phyloP scores from a whole-genome alignment of 345 rosid species.

The Lumnitzera littorea region DNA sequence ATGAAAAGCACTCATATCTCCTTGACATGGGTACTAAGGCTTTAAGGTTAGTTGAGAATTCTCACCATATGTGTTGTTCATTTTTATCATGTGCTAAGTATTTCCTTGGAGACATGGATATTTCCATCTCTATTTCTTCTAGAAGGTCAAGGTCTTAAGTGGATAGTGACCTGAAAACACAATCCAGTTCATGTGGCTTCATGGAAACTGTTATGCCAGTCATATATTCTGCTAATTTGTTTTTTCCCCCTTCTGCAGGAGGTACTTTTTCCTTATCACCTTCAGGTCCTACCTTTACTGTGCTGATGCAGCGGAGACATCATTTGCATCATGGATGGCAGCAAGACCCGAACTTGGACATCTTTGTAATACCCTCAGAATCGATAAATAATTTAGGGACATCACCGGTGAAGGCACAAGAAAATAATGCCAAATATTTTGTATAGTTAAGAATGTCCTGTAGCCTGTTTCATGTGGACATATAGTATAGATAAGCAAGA shows the following conservation, averaged over 20 bases:
- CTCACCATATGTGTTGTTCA: too few relatives aligned
- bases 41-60: constrained; percentile 46
- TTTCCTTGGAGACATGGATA: too few relatives aligned
- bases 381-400: constrained; percentile 42
- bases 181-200: not conserved
- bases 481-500: too few relatives aligned
- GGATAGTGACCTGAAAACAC: too few relatives aligned
- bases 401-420: too few relatives aligned
- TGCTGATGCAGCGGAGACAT: constrained; percentile 44
- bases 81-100: too few relatives aligned
- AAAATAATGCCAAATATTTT: not conserved
- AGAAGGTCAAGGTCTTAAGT: too few relatives aligned
- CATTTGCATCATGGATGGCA: constrained; percentile 67
- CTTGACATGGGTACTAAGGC: constrained; percentile 86
- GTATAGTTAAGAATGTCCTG: constrained; percentile 1
- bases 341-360: constrained; percentile 91
- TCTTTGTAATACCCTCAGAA: constrained; percentile 79
- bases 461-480: not conserved
- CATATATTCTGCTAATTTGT: not conserved
- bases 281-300: constrained; percentile 83
- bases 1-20: constrained; percentile 57
- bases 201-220: not conserved
- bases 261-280: constrained; percentile 79
- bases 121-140: too few relatives aligned
- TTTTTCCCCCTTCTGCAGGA: constrained; percentile 37